phyloP scores from a whole-genome alignment of 2,329 filamentous ascomycete genomes.

The Zalaria obscura region DNA sequence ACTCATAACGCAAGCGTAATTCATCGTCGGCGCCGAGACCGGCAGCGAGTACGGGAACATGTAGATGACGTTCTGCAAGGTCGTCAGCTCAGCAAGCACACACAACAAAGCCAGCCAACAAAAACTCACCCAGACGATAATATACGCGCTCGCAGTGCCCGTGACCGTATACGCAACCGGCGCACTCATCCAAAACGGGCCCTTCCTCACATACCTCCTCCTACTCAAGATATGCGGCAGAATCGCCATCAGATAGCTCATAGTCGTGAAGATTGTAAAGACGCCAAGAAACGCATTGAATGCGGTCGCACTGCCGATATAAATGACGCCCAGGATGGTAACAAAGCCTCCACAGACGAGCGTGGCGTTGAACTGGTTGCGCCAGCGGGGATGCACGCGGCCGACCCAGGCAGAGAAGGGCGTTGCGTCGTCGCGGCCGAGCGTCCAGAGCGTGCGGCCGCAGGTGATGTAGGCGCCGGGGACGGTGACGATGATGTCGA shows the following conservation, averaged over 20 bases:
- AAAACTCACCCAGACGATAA: conserved; percentile 30
- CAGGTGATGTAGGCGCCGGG: conserved; percentile 45
- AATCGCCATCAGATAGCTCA: conserved; percentile 50
- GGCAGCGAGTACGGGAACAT: conserved; percentile 4
- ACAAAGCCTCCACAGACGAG: conserved; percentile 34
- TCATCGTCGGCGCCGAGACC: conserved; percentile 23
- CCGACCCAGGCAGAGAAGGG: conserved; percentile 36
- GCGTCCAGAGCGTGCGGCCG: conserved; percentile 48
- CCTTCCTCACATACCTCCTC: conserved; percentile 31
- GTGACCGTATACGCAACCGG: conserved; percentile 36
- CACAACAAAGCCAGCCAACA: neutral
- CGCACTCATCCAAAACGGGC: conserved; percentile 41
- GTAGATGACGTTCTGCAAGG: neutral
- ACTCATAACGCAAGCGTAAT: conserved; percentile 26
- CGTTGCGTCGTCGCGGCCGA: conserved; percentile 42
- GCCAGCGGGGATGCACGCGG: conserved; percentile 29
- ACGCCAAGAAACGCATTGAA: conserved; percentile 52
- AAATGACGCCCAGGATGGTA: conserved; percentile 47
- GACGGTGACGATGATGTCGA: conserved; percentile 36
- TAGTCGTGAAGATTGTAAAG: conserved; percentile 39
- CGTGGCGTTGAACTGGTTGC: conserved; percentile 42
- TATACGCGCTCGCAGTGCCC: conserved; percentile 39
- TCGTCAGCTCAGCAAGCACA: neutral
- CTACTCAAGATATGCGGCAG: conserved; percentile 30
- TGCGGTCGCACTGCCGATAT: conserved; percentile 48